phyloP scores from a whole-genome alignment of 305 asterid species.

The Solanum hybrid region DNA sequence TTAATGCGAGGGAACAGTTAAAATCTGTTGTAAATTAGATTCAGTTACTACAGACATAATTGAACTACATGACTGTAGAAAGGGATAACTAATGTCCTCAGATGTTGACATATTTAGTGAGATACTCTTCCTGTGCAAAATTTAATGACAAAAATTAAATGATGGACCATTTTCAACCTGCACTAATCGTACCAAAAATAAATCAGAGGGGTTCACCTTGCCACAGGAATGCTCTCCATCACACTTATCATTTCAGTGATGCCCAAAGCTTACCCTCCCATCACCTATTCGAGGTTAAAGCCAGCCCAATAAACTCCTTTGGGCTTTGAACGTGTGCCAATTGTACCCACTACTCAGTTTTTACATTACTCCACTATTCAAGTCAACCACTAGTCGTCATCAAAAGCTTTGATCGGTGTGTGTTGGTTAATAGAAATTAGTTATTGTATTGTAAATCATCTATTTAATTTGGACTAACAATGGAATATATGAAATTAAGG shows the following conservation, averaged over 20 bases:
- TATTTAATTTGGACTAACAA: neutral
- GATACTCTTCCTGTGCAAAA: neutral
- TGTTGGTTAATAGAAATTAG: neutral
- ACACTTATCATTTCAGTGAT: neutral
- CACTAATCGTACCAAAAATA: neutral
- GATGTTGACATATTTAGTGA: conserved; percentile 1
- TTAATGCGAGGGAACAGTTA: neutral
- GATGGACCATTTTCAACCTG: conserved; percentile 5
- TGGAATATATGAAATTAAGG: neutral
- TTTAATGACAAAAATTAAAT: neutral
- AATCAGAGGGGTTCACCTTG: neutral
- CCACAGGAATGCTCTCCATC: neutral
- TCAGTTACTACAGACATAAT: neutral
- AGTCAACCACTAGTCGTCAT: neutral
- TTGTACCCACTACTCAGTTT: neutral
- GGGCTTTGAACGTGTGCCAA: neutral
- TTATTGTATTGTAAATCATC: neutral
- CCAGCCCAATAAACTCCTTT: neutral
- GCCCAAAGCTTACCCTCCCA: neutral
- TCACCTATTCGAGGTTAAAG: neutral
- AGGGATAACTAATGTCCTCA: neutral
- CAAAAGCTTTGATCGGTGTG: neutral
- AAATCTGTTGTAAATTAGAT: neutral
- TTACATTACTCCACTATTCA: neutral
- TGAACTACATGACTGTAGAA: neutral